Base-by-base conservation (phyloP, 2,329 filamentous ascomycete genomes). In the Pestalotiopsis sp. region DNA sequence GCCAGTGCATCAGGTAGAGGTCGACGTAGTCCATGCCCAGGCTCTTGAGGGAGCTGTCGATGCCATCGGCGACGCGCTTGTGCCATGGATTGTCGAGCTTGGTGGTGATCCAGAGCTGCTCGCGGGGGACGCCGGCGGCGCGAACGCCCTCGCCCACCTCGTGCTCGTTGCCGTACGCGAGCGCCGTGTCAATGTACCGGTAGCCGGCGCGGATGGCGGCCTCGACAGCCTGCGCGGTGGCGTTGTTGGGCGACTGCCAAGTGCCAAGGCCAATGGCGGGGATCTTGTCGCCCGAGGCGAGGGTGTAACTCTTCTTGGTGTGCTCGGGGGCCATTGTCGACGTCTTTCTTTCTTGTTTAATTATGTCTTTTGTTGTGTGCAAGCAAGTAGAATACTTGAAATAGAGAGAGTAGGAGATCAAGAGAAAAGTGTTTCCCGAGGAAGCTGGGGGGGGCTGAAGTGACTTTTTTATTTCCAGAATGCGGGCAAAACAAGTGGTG, bases 61-160 rank as follows among this genome's bases (percentile, higher is more conserved):
- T 82, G 26, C 85, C 90, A 75, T 90, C 86, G 52, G 84, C 80
- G 35, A 91, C 90, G 70, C 87, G 85, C 81, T 91, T 89, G 81
- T 94, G 92, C 86, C 90, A 92, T 64, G 90, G 86, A 85, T 94
- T 94, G 84, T 93, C 88, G 66, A 95, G 88, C 86, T 96, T 97
- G 73, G 92, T 94, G 65, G 93, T 95, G 68, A 92, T 79, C 85
- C 88, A 93, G 77, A 92, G 88, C 73, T 92, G 81, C 66, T 85
- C 82, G 26, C 90, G 86, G n/a, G 89, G 85, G 1, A 92, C 86
- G 38, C 88, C 89, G 2, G 87, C 87, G 62, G 86, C 86, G 71
- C 83, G 84, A 77, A 92, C 90, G 66, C 89, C 91, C 66, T 84
- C 80, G 69, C 91, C 90, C 22, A 92, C 89, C 75, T 91, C 89